Evolutionary conservation across 768 basidiomycete genomes (phyloP).

Genomic region (Termitomyces heimii): DNA sequence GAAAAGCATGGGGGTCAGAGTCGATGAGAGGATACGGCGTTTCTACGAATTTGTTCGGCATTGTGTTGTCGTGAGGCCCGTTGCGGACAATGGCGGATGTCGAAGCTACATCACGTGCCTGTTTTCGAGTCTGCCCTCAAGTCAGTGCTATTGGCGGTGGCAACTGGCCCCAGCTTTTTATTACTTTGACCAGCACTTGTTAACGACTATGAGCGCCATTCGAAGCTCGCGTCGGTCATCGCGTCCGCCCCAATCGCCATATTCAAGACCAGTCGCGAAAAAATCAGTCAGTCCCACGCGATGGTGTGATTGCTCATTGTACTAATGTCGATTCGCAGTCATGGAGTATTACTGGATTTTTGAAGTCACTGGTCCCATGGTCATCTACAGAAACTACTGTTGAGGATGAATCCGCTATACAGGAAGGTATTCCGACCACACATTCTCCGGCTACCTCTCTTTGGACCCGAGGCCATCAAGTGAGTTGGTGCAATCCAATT

Average conservation of each 20-base stretch:
- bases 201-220: slow-evolving; percentile 48
- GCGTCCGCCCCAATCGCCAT: slow-evolving; percentile 45
- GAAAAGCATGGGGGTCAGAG: slow-evolving; percentile 80
- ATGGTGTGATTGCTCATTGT: background rate
- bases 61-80: slow-evolving; percentile 20
- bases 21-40: slow-evolving; percentile 91
- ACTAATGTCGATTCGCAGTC: slow-evolving; percentile 18
- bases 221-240: slow-evolving; percentile 34
- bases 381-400: slow-evolving; percentile 15
- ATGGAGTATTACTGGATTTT: slow-evolving; percentile 48
- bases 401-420: slow-evolving; percentile 15
- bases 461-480: slow-evolving; percentile 22
- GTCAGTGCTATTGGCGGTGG: slow-evolving; percentile 15
- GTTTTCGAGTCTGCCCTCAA: slow-evolving; percentile 27
- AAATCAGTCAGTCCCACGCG: slow-evolving; percentile 38
- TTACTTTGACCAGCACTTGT: slow-evolving; percentile 4
- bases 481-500: slow-evolving; percentile 1
- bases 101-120: slow-evolving; percentile 23
- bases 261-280: slow-evolving; percentile 37
- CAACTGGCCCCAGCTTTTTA: slow-evolving; percentile 9
- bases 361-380: slow-evolving; percentile 47
- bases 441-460: slow-evolving; percentile 16
- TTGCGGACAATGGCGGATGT: slow-evolving; percentile 24
- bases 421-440: slow-evolving; percentile 12
- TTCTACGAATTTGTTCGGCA: slow-evolving; percentile 44